Conservation (phyloP, 2,329 filamentous ascomycete species). For the Zymoseptoria crescenta region DNA sequence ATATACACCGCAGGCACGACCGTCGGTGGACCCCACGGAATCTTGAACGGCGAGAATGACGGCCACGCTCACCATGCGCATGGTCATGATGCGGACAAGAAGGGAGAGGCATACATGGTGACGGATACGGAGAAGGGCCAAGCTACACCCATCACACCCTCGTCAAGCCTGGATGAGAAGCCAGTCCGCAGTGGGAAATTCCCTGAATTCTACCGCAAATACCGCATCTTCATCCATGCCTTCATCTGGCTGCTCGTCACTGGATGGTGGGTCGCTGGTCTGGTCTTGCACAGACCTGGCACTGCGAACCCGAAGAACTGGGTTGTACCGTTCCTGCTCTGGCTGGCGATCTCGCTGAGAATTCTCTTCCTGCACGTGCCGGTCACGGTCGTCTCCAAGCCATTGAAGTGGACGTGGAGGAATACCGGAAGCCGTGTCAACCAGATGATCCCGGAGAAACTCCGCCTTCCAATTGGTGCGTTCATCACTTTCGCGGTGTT, state of each 20-base stretch:
- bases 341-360: constrained; percentile 65
- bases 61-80: constrained; percentile 11
- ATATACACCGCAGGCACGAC: constrained; percentile 16
- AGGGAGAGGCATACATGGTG: constrained; percentile 14
- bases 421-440: constrained; percentile 54
- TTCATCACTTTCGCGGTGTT: constrained; percentile 61
- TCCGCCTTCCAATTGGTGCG: constrained; percentile 57
- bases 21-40: constrained; percentile 10
- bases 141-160: constrained; percentile 9
- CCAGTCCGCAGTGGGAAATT: constrained; percentile 15
- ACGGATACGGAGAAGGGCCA: constrained; percentile 18
- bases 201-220: constrained; percentile 38
- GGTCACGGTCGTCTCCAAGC: constrained; percentile 56
- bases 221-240: constrained; percentile 37
- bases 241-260: constrained; percentile 20
- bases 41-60: constrained; percentile 15
- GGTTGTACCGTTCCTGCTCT: constrained; percentile 77
- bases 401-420: constrained; percentile 61
- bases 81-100: constrained; percentile 9
- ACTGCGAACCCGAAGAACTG: constrained; percentile 50
- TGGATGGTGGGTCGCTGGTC: constrained; percentile 68
- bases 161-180: constrained; percentile 9
- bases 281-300: constrained; percentile 64
- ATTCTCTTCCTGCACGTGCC: constrained; percentile 68
- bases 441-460: constrained; percentile 56